Base-by-base conservation (phyloP, 2,329 filamentous ascomycete species). In the Alternaria novae-zelandiae region DNA sequence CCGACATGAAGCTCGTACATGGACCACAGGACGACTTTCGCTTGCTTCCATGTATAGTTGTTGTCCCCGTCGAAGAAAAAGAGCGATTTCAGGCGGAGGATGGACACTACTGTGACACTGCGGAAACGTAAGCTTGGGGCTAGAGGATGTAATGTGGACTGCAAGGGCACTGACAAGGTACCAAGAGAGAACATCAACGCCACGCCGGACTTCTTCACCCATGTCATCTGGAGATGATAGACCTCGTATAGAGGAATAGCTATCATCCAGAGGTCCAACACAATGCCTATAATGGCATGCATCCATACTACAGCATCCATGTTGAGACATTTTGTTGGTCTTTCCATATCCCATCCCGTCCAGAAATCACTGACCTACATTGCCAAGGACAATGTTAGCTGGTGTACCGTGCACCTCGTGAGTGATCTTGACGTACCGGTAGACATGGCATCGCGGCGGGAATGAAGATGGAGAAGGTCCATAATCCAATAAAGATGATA, bases 11-110 rank as follows among this genome's bases (percentile, higher is more conserved):
- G 61, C 45, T 71, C 69, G 54, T 70, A 58, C 12, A 58, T 63
- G 2, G 67, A 70, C 69, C 69, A 71, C 15, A 63, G 17, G 21
- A 59, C 63, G 4, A 65, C 47, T 20, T 61, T 59, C 7, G 56
- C 32, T 78, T 70, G 64, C 25, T 80, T 78, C 71, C 75, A 79
- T 20, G 70, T 74, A 10, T 79, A 61, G 64, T 83, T 83, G 0
- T 69, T 50, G 2, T 81, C 81, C 10, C 70, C 75, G 11, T 77
- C 77, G 59, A 83, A 83, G 41, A 74, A 60, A 50, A 83, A 74
- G 13, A 83, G 72, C 3, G 80, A 79, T 10, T 75, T 72, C 6
- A 83, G 70, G 5, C 82, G 79, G 23, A 83, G 64, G 41, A 80
- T 75, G 53, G 80, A 82, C 23, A 83, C 73, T 13, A 83, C 64